Conservation (phyloP, 2,329 filamentous ascomycete genomes). For the Microcyclospora tardicrescens region DNA sequence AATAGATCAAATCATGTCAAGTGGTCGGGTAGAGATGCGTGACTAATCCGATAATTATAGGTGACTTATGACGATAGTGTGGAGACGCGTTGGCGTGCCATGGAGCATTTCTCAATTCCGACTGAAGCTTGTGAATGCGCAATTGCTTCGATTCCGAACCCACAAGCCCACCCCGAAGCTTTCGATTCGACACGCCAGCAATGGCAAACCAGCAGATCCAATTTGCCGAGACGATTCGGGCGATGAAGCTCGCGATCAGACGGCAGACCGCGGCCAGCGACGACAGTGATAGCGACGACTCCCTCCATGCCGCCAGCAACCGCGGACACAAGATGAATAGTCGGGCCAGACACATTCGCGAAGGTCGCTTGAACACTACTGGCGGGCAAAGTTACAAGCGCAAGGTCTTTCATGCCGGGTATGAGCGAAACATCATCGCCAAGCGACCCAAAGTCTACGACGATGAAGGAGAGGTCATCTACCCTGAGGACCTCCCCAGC, state of each 20-base stretch:
- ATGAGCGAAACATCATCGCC: constrained; percentile 58
- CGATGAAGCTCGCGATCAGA: constrained; percentile 56
- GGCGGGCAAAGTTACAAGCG: constrained; percentile 41
- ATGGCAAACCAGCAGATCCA: constrained; percentile 48
- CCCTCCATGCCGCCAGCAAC: constrained; percentile 54
- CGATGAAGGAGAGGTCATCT: constrained; percentile 50
- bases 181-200: constrained; percentile 3
- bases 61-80: no score
- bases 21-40: no score
- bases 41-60: no score
- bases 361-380: constrained; percentile 55
- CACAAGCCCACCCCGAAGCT: no score
- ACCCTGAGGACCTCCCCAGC: constrained; percentile 10
- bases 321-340: constrained; percentile 70
- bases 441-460: constrained; percentile 61
- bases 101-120: no score
- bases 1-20: no score
- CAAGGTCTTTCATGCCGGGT: constrained; percentile 62
- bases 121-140: no score
- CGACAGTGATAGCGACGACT: constrained; percentile 61
- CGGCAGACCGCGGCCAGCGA: constrained; percentile 30
- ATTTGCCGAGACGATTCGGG: constrained; percentile 53
- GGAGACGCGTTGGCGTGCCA: no score
- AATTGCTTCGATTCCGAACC: no score
- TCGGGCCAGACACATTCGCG: constrained; percentile 55